Evolutionary conservation across 306 rosid genomes (phyloP), one percentile per base, ranked within the genome.

Genomic region (Ormosia semicastrata): DNA sequence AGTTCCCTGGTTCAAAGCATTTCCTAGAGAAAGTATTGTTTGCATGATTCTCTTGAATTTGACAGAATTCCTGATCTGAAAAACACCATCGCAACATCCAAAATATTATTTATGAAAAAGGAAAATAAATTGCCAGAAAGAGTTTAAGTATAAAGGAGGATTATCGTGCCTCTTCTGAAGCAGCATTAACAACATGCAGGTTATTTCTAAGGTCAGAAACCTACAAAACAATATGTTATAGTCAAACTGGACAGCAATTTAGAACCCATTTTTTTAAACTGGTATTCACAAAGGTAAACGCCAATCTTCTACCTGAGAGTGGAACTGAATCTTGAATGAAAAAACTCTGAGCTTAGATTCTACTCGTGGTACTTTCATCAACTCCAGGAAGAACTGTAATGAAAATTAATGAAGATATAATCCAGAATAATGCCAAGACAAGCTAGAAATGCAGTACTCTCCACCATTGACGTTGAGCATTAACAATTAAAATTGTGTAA

Each of bases 1-100:
- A 78, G 95, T 91, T 76, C 95, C 95, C 78, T 82, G 91, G 85
- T 91, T 91, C 79, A 91, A 82, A 75, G 95, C 93, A 81, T 91
- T 91, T 78, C 95, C 95, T 50, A 91, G 77, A 14, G 95, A 91
- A 54, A 91, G 95, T 80, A 91, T 85, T 33, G 95, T 91, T 74
- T 89, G 95, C 93, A 91, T 91, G 71, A 91, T 76, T 87, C 95
- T 87, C 84, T 89, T 91, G 79, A 91, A 83, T 80, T 91, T 91
- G 77, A 67, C 80, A 41, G 95, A 91, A 83, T 69, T 85, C 60
- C 80, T 83, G 59, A 91, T 89, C 95, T 89, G 95, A 80, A 64
- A 78, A 46, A 52, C 74, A 69, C 39, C 58, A 81, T 56, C 12
- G 40, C 50, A 78, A 64, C 40, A 80, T 17, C 5, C 34, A 75